These are phyloP conservation scores for Chaetomium sp. DNA, from an alignment of 2,329 filamentous ascomycete genomes.

Conservation along the genomic window DNA sequence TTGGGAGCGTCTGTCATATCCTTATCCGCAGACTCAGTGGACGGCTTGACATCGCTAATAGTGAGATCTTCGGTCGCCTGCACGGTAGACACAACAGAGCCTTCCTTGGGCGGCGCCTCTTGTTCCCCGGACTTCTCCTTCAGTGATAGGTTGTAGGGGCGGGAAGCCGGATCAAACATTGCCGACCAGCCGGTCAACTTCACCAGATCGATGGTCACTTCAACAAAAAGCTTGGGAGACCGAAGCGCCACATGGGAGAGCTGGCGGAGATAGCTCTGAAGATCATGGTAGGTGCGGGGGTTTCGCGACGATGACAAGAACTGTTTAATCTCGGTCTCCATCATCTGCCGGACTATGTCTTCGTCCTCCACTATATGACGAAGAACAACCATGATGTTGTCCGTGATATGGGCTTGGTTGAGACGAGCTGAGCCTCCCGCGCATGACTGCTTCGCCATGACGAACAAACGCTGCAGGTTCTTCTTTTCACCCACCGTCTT, in stretches of 20 bases:
- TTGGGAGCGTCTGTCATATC: constrained; percentile 62
- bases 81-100: constrained; percentile 39
- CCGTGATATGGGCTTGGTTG: constrained; percentile 44
- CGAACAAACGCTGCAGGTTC: constrained; percentile 82
- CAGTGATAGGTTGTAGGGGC: constrained; percentile 34
- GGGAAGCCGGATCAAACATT: constrained; percentile 26
- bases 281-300: constrained; percentile 54
- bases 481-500: constrained; percentile 75
- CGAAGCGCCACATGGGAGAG: constrained; percentile 76
- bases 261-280: constrained; percentile 65
- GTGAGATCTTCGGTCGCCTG: constrained; percentile 41
- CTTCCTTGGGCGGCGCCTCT: constrained; percentile 28
- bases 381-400: constrained; percentile 74
- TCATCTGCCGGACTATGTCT: constrained; percentile 81
- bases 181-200: constrained; percentile 58
- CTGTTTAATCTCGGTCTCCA: constrained; percentile 80
- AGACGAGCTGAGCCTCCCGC: constrained; percentile 71
- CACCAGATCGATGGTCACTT: constrained; percentile 78
- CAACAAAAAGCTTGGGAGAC: constrained; percentile 77
- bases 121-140: constrained; percentile 33
- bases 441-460: constrained; percentile 90
- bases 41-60: constrained; percentile 50
- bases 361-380: constrained; percentile 94
- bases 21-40: constrained; percentile 53
- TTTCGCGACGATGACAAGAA: constrained; percentile 60